Percentiles rank a stretch among this genome's conserved stretches.
These are phyloP conservation scores for Verticillium longisporum DNA, from an alignment of 2,329 filamentous ascomycete species.

Conservation along the genomic window DNA sequence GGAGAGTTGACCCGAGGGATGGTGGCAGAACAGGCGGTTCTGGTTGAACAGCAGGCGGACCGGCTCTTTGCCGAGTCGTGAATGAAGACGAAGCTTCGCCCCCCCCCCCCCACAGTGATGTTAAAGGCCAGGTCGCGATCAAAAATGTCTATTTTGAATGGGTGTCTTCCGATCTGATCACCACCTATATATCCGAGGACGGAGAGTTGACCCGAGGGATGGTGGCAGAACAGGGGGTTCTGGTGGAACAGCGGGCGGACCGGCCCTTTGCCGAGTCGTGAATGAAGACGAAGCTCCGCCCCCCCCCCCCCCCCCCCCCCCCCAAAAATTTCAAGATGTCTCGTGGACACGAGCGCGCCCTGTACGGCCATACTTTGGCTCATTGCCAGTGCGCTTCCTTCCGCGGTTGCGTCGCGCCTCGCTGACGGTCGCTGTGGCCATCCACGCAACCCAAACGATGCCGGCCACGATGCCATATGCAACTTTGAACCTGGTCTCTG, in stretches of 20 bases:
- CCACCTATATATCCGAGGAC: slow-evolving; percentile 48
- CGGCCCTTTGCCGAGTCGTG: slow-evolving; percentile 36
- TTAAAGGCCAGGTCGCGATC: slow-evolving; percentile 22
- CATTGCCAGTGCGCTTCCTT: background rate
- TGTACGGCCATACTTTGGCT: no score
- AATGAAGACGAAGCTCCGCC: background rate
- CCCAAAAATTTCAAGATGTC: background rate
- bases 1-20: slow-evolving; percentile 33
- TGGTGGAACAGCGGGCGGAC: slow-evolving; percentile 26
- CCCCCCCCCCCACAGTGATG: slow-evolving; percentile 5
- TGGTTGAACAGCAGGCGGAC: slow-evolving; percentile 26
- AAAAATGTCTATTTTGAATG: slow-evolving; percentile 56
- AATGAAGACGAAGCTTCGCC: background rate
- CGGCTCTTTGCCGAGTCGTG: slow-evolving; percentile 36
- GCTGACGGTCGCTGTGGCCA: slow-evolving; percentile 21
- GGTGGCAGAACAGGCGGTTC: slow-evolving; percentile 31
- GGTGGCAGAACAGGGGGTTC: slow-evolving; percentile 31
- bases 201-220: slow-evolving; percentile 33
- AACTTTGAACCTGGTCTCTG: slow-evolving; percentile 17
- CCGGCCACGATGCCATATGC: slow-evolving; percentile 31
- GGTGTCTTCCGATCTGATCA: slow-evolving; percentile 42
- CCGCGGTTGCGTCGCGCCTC: slow-evolving; percentile 19
- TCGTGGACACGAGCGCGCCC: background rate
- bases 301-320: no score
- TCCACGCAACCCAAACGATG: slow-evolving; percentile 29